Conservation (phyloP, 495 filamentous ascomycete species). For the Haplographium delicatum region DNA sequence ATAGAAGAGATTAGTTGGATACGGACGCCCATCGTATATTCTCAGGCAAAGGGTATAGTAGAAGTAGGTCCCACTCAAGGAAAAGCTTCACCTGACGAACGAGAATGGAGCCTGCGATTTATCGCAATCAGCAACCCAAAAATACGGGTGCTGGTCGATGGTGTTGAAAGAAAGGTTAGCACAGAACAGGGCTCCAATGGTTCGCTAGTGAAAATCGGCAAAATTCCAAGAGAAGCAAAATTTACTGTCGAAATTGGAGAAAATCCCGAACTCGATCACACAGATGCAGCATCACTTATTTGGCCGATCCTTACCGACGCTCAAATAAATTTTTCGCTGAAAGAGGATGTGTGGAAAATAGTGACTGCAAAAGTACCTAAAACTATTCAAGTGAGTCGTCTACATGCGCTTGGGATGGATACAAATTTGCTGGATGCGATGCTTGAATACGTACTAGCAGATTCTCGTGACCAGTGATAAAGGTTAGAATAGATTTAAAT, state of each 20-base stretch:
- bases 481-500: too few species aligned
- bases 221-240: background rate
- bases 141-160: constrained; percentile 11
- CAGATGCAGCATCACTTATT: constrained; percentile 26
- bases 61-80: constrained; percentile 19
- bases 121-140: background rate
- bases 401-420: constrained; percentile 32
- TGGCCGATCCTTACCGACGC: constrained; percentile 33
- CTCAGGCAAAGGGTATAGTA: constrained; percentile 21
- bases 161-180: background rate
- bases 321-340: constrained; percentile 38
- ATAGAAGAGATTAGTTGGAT: background rate
- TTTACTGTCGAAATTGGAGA: constrained; percentile 28
- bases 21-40: constrained; percentile 18
- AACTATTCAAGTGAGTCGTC: constrained; percentile 27
- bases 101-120: constrained; percentile 7
- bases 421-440: constrained; percentile 33
- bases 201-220: constrained; percentile 9
- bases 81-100: background rate
- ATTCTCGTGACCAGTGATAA: too few species aligned
- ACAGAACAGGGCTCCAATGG: background rate
- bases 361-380: constrained; percentile 23
- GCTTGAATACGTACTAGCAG: constrained; percentile 40
- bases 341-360: constrained; percentile 36
- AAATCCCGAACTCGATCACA: constrained; percentile 31